phyloP scores from a whole-genome alignment of 2,329 filamentous ascomycete species.

The Raffaelea deltoideospora region DNA sequence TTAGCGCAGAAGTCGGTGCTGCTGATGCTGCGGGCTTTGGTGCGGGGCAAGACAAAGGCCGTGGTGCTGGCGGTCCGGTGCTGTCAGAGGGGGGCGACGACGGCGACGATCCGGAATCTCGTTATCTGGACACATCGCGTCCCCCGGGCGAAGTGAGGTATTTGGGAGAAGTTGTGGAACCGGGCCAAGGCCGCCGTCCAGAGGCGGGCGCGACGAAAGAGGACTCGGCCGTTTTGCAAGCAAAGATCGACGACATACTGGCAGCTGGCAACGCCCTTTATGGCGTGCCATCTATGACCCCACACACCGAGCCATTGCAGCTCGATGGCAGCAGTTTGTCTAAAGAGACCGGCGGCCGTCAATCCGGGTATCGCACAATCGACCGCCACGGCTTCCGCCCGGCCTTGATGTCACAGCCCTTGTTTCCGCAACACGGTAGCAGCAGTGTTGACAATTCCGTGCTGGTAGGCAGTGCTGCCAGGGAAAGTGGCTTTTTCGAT shows the following conservation, averaged over 20 bases:
- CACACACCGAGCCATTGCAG: conserved; percentile 1
- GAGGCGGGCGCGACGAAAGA: conserved; percentile 3
- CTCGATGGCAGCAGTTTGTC: conserved; percentile 8
- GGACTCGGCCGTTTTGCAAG: conserved; percentile 8
- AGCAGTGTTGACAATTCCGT: too few species aligned
- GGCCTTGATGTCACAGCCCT: background rate
- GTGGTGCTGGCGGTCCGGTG: too few species aligned
- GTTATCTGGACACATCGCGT: conserved; percentile 18
- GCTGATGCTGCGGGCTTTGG: too few species aligned
- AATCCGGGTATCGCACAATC: background rate
- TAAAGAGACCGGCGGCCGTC: conserved; percentile 1
- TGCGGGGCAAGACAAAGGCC: too few species aligned
- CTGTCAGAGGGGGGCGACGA: background rate
- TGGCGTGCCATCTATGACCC: background rate
- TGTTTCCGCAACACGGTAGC: background rate
- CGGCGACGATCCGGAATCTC: conserved; percentile 12
- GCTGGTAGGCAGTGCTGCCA: too few species aligned
- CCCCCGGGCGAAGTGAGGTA: conserved; percentile 12
- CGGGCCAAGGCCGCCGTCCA: background rate
- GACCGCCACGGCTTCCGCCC: conserved; percentile 5
- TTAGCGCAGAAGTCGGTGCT: too few species aligned
- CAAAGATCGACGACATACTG: conserved; percentile 14
- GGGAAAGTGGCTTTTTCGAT: too few species aligned
- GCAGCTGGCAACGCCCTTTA: conserved; percentile 8
- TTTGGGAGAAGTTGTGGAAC: background rate